These are phyloP conservation scores for Mallotus nudiflorus DNA, from an alignment of 345 rosid genomes.

Conservation along the genomic window DNA sequence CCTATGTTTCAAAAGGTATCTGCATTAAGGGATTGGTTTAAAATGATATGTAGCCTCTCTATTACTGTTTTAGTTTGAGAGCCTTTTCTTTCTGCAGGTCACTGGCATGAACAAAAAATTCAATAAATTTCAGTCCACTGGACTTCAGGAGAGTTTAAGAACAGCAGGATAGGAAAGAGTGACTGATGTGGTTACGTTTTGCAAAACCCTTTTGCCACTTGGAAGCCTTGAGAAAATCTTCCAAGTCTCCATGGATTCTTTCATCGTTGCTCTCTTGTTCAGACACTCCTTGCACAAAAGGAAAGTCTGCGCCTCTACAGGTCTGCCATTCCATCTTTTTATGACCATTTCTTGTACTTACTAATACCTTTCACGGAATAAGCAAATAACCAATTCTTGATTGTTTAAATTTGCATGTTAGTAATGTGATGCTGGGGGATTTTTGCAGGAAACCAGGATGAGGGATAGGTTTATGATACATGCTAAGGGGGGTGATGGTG, in stretches of 20 bases:
- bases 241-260: conserved; percentile 37
- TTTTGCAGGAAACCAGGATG: conserved; percentile 65
- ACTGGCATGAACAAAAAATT: neutral
- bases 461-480: conserved; percentile 47
- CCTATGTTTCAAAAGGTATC: neutral
- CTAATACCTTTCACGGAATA: neutral
- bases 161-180: neutral
- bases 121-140: neutral
- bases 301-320: conserved; percentile 63
- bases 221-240: conserved; percentile 29
- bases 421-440: conserved; percentile 7
- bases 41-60: neutral
- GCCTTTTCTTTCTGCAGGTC: conserved; percentile 1
- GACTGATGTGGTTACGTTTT: conserved; percentile 43
- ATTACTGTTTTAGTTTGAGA: neutral
- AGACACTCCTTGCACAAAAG: conserved; percentile 37
- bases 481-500: conserved; percentile 72
- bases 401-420: neutral
- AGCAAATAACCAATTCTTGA: neutral
- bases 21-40: neutral
- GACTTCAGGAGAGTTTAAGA: neutral
- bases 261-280: conserved; percentile 41
- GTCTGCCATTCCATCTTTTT: conserved; percentile 19
- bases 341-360: too few relatives aligned
- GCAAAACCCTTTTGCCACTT: conserved; percentile 27